Evolutionary conservation across 1,139 yeast species (phyloP).

Genomic region (Magnusiomyces paraingens): DNA sequence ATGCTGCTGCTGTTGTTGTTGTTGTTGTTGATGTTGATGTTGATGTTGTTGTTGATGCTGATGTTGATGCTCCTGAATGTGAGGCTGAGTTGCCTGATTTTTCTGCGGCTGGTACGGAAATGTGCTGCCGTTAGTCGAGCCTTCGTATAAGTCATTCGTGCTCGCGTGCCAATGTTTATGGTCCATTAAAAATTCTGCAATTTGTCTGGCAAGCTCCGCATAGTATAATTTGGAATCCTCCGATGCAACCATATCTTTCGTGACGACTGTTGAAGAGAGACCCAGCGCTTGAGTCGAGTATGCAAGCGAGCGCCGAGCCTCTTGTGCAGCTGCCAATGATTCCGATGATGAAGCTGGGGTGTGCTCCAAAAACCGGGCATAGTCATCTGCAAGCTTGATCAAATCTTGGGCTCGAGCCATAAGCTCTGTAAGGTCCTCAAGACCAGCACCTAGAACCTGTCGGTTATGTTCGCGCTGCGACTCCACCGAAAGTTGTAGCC

Average conservation of each 20-base stretch:
- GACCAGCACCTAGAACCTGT: conserved; percentile 55
- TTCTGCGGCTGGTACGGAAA: neutral
- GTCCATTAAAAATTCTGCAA: conserved; percentile 45
- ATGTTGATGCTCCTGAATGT: conserved; percentile 57
- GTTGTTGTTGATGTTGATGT: too few species aligned
- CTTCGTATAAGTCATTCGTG: neutral
- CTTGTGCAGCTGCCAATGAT: conserved; percentile 10
- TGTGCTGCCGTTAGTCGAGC: too few species aligned
- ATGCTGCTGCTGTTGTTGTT: conserved; percentile 76
- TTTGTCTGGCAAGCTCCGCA: conserved; percentile 50
- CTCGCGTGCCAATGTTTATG: conserved; percentile 4
- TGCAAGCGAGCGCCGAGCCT: conserved; percentile 27
- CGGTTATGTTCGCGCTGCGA: conserved; percentile 55
- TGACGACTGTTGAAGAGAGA: conserved; percentile 32
- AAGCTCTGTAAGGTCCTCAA: conserved; percentile 70
- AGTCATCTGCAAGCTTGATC: conserved; percentile 49
- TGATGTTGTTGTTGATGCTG: too few species aligned
- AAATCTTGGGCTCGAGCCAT: conserved; percentile 76
- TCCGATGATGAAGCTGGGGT: conserved; percentile 18
- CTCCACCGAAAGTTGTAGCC: conserved; percentile 57
- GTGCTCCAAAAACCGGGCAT: conserved; percentile 34
- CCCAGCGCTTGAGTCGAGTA: conserved; percentile 32
- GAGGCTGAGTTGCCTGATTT: conserved; percentile 24
- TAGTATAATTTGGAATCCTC: conserved; percentile 38
- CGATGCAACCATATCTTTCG: conserved; percentile 31